These are phyloP conservation scores for Calonectria ilicicola DNA, from an alignment of 2,329 filamentous ascomycete genomes.

Conservation along the genomic window DNA sequence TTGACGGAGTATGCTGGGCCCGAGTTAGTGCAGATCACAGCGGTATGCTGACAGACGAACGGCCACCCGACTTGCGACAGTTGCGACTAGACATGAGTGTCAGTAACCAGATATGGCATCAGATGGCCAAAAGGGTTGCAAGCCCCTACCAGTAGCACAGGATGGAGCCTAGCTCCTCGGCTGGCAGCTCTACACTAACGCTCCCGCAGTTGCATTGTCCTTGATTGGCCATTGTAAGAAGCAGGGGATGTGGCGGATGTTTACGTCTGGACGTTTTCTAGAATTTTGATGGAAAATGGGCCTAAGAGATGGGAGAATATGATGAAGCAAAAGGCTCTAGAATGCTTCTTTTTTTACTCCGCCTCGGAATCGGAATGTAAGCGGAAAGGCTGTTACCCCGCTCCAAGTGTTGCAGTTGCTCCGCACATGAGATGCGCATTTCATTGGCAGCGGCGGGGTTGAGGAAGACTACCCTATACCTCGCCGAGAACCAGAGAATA, in stretches of 20 bases:
- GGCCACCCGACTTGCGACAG: not conserved
- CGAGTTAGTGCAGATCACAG: not conserved
- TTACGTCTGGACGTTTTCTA: not conserved
- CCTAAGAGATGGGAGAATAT: not conserved
- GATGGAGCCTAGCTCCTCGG: not conserved
- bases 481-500: no score
- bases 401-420: no score
- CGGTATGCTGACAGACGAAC: not conserved
- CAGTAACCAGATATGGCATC: not conserved
- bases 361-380: not conserved
- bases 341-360: not conserved
- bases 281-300: not conserved
- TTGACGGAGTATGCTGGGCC: not conserved
- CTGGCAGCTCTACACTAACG: not conserved
- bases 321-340: not conserved
- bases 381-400: not conserved
- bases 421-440: no score
- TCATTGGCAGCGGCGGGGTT: no score
- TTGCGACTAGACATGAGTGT: not conserved
- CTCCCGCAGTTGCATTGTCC: not conserved
- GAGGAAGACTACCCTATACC: no score
- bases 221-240: not conserved
- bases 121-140: not conserved
- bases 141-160: constrained; percentile 1
- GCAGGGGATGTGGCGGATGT: not conserved